Evolutionary conservation across 108 stramenopile species (phyloP).

Genomic region (Seminavis robusta): DNA sequence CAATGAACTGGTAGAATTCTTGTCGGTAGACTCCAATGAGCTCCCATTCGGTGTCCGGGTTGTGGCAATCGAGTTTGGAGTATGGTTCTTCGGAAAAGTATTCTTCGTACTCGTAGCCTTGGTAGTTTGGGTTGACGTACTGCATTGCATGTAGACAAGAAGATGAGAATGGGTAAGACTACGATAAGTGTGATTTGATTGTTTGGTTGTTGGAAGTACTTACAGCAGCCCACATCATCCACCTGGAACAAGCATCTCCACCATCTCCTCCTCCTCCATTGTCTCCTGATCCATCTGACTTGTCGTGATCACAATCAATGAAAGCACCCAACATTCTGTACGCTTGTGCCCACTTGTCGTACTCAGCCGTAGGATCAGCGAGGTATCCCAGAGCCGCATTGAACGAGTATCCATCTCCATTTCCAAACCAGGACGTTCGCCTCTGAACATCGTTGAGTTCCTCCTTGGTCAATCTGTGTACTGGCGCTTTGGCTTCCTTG

Average conservation of each 20-base stretch:
- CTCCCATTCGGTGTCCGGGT: constrained; percentile 70
- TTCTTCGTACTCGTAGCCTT: constrained; percentile 73
- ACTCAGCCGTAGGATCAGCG: constrained; percentile 53
- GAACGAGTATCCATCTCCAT: no score
- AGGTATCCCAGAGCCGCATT: no score
- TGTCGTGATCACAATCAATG: constrained; percentile 73
- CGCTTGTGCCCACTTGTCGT: constrained; percentile 81
- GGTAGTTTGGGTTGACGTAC: constrained; percentile 84
- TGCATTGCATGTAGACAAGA: constrained; percentile 14
- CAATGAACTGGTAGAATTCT: constrained; percentile 87
- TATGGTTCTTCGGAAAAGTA: constrained; percentile 60
- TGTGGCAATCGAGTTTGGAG: constrained; percentile 68
- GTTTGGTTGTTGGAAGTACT: constrained; percentile 14
- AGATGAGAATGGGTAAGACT: background rate
- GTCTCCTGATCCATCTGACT: constrained; percentile 8
- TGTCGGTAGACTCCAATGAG: constrained; percentile 85
- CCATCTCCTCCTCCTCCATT: constrained; percentile 20
- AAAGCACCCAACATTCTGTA: constrained; percentile 80
- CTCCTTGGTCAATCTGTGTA: no score
- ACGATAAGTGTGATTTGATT: background rate
- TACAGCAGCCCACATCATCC: constrained; percentile 88
- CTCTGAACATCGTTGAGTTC: no score
- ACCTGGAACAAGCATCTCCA: constrained; percentile 50
- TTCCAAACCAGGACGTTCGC: no score
- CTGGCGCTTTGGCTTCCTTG: no score